These are phyloP conservation scores for Cylindrotheca closterium DNA, from an alignment of 108 stramenopile species.

Conservation along the genomic window DNA sequence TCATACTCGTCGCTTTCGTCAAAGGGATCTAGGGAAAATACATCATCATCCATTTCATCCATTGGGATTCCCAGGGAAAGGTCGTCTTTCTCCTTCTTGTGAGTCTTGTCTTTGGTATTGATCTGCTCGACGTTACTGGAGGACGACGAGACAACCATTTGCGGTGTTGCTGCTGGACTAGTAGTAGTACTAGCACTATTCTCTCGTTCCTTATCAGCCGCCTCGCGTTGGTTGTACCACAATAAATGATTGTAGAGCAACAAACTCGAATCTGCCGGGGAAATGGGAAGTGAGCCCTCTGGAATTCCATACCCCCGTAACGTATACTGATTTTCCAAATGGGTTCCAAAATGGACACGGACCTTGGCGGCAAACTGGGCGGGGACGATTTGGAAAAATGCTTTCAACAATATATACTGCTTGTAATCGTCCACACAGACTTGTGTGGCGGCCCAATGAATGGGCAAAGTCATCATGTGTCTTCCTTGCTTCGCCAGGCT, in stretches of 20 bases:
- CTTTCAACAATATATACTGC: neutral
- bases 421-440: neutral
- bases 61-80: neutral
- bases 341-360: neutral
- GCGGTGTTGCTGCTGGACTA: no score
- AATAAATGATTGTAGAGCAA: neutral
- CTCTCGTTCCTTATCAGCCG: neutral
- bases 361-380: neutral
- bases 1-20: neutral
- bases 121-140: no score
- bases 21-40: neutral
- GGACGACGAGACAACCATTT: no score
- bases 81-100: neutral
- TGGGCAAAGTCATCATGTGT: neutral
- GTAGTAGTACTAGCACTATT: no score
- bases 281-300: neutral
- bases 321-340: neutral
- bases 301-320: constrained; percentile 10
- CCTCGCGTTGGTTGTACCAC: neutral
- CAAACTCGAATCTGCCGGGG: neutral
- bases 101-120: no score
- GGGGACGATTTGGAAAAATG: neutral
- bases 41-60: neutral
- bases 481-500: neutral
- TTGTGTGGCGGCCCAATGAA: neutral